phyloP scores from a whole-genome alignment of 345 rosid species.

The Eucalyptus victrix region DNA sequence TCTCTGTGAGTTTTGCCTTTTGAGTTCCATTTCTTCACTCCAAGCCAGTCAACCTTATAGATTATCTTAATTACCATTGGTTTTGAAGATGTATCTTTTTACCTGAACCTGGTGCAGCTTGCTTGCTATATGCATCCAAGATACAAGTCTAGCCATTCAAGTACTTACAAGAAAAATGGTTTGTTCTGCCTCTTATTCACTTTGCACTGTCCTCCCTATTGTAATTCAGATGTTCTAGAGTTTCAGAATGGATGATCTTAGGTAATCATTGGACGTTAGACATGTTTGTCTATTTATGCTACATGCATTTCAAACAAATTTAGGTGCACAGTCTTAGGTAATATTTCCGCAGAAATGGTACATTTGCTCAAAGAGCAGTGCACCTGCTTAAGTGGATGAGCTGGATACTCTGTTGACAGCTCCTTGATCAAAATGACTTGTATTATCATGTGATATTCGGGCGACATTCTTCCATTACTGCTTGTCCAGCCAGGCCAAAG shows the following conservation, averaged over 20 bases:
- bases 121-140: conserved; percentile 69
- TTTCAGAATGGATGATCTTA: not conserved
- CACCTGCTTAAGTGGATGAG: not conserved
- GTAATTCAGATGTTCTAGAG: not conserved
- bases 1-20: conserved; percentile 47
- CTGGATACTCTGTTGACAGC: not conserved
- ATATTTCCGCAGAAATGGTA: not conserved
- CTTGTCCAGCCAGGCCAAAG: not conserved
- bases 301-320: not conserved
- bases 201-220: not conserved
- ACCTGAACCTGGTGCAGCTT: conserved; percentile 17
- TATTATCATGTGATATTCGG: not conserved
- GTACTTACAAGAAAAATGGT: conserved; percentile 73
- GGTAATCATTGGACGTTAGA: not conserved
- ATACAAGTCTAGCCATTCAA: conserved; percentile 63
- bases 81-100: not conserved
- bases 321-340: not conserved
- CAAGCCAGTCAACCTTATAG: not conserved
- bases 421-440: not conserved
- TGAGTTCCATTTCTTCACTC: not conserved
- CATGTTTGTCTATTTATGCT: not conserved
- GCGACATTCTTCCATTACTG: not conserved
- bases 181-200: not conserved
- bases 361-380: not conserved
- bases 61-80: not conserved